phyloP scores from a whole-genome alignment of 1,139 yeast genomes.

The Nematodospora anomalae region DNA sequence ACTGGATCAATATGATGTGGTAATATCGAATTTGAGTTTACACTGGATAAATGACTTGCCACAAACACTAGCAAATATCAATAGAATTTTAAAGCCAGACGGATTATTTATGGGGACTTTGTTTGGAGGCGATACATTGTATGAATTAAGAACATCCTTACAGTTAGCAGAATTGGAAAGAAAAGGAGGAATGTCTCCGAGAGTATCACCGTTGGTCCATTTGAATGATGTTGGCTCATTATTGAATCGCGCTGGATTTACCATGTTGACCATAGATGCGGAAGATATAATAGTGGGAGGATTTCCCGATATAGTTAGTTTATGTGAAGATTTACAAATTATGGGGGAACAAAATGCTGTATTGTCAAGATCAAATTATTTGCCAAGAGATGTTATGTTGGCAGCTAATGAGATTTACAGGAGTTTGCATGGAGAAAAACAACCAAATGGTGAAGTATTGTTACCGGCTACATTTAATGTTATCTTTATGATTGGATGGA shows the following conservation, averaged over 20 bases:
- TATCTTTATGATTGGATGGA: slow-evolving; percentile 89
- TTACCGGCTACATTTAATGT: slow-evolving; percentile 70
- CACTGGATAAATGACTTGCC: slow-evolving; percentile 91
- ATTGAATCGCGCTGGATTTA: slow-evolving; percentile 74
- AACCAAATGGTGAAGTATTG: slow-evolving; percentile 39
- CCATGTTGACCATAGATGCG: slow-evolving; percentile 78
- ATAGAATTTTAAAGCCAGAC: slow-evolving; percentile 70
- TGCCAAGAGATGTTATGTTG: slow-evolving; percentile 65
- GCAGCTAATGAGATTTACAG: slow-evolving; percentile 79
- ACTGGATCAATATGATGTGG: slow-evolving; percentile 63
- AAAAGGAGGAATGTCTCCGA: slow-evolving; percentile 74
- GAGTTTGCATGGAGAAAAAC: slow-evolving; percentile 67
- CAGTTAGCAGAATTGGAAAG: slow-evolving; percentile 84
- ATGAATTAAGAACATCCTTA: slow-evolving; percentile 74
- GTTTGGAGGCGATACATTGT: slow-evolving; percentile 82
- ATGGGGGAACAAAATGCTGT: slow-evolving; percentile 89
- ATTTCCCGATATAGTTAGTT: slow-evolving; percentile 70
- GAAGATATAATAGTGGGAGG: slow-evolving; percentile 79
- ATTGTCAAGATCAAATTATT: slow-evolving; percentile 50
- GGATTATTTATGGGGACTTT: slow-evolving; percentile 83
- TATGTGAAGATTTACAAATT: slow-evolving; percentile 68
- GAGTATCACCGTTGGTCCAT: slow-evolving; percentile 80
- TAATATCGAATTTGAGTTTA: slow-evolving; percentile 68
- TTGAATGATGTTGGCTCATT: slow-evolving; percentile 74
- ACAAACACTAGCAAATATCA: slow-evolving; percentile 54